phyloP scores from a whole-genome alignment of 192 early-diverging fungal genomes.

The Cladochytrium replicatum region DNA sequence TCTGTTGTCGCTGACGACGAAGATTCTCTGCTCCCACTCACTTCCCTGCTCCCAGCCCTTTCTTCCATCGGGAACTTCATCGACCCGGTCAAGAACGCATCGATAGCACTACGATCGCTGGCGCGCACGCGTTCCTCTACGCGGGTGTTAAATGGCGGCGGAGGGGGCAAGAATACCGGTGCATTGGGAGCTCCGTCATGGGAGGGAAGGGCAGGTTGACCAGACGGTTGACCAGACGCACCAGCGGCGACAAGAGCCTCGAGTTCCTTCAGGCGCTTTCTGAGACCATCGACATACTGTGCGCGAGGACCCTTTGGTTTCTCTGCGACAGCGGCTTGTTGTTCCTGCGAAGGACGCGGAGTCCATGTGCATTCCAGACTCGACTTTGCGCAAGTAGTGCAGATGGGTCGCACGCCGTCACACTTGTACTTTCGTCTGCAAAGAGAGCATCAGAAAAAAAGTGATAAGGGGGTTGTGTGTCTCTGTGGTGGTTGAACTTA shows the following conservation, averaged over 20 bases:
- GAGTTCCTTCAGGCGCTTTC: not conserved
- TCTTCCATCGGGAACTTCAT: no score
- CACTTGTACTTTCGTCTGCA: not conserved
- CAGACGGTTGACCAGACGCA: not conserved
- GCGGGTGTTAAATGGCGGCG: no score
- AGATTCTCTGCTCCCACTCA: no score
- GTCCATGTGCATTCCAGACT: not conserved
- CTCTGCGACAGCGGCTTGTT: not conserved
- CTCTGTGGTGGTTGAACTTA: no score
- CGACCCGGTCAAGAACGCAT: no score
- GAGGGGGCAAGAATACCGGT: no score
- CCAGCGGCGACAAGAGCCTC: not conserved
- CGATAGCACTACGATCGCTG: no score
- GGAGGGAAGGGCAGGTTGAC: not conserved
- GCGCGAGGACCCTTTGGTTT: not conserved
- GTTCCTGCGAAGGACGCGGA: not conserved
- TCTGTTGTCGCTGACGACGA: no score
- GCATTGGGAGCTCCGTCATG: not conserved
- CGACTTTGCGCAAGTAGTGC: not conserved
- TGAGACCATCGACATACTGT: not conserved
- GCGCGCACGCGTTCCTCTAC: no score
- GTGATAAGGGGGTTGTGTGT: no score
- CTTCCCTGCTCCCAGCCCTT: no score
- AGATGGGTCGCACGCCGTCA: not conserved
- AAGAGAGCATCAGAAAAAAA: not conserved